Percentiles rank a stretch among this genome's conserved stretches.
Conservation (phyloP, 2,329 filamentous ascomycete genomes). For the Xylogone sp. region DNA sequence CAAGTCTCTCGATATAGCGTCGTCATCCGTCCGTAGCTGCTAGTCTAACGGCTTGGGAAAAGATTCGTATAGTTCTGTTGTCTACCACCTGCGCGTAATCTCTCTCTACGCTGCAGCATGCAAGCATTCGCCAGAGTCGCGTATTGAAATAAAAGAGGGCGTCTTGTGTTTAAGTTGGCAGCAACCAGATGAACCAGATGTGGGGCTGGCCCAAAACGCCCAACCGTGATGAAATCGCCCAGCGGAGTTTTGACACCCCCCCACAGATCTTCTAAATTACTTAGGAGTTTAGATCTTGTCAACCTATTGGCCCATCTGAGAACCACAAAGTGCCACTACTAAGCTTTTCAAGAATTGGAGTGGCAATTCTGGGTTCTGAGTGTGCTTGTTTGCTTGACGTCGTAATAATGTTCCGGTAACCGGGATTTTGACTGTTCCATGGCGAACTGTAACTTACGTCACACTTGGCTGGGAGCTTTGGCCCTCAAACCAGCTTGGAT, state of each 20-base stretch:
- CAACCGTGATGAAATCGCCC: neutral
- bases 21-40: slow-evolving; percentile 11
- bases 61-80: neutral
- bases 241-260: neutral
- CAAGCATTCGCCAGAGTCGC: too few species aligned
- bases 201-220: neutral
- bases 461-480: neutral
- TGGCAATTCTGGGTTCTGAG: neutral
- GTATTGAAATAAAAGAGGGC: neutral
- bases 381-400: neutral
- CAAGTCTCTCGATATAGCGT: slow-evolving; percentile 8
- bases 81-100: neutral
- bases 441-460: neutral
- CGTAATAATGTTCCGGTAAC: neutral
- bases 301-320: neutral
- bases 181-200: neutral
- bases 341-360: neutral
- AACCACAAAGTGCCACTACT: neutral
- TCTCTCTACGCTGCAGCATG: neutral
- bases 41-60: neutral
- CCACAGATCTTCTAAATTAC: neutral
- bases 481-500: neutral
- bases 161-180: neutral
- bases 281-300: neutral
- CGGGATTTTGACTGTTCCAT: neutral